Evolutionary conservation across 176 grass and related monocot genomes (phyloP).

Genomic region (Paspalum vaginatum): DNA sequence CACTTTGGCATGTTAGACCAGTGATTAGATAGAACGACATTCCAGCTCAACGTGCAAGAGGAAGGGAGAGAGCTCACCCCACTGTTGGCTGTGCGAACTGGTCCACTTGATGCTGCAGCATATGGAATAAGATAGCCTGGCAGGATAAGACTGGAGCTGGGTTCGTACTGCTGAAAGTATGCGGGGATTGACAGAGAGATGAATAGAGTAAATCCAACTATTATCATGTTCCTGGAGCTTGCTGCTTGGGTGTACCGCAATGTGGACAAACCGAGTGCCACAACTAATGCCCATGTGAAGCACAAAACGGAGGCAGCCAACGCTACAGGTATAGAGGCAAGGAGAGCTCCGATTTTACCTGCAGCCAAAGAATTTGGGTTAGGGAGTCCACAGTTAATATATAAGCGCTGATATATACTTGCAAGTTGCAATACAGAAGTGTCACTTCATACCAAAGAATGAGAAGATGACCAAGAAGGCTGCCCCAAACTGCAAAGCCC

Average conservation of each 20-base stretch:
- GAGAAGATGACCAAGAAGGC: conserved; percentile 72
- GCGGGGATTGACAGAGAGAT: conserved; percentile 87
- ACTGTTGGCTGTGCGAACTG: conserved; percentile 61
- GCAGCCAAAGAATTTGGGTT: conserved; percentile 20
- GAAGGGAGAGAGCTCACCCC: conserved; percentile 48
- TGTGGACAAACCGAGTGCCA: conserved; percentile 81
- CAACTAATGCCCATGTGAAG: conserved; percentile 92
- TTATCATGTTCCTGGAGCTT: conserved; percentile 99
- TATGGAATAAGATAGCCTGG: conserved; percentile 94
- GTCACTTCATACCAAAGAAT: conserved; percentile 67
- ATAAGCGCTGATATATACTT: not conserved
- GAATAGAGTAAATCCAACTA: conserved; percentile 97
- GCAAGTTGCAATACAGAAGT: not conserved
- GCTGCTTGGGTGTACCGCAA: conserved; percentile 89
- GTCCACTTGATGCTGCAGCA: conserved; percentile 79
- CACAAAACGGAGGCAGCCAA: conserved; percentile 88
- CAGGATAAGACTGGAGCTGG: conserved; percentile 76
- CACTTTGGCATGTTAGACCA: not conserved
- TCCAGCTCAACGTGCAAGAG: not conserved
- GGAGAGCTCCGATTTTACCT: conserved; percentile 97
- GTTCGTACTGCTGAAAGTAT: conserved; percentile 90
- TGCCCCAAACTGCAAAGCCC: conserved; percentile 85
- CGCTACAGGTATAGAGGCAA: conserved; percentile 86
- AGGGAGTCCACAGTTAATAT: not conserved
- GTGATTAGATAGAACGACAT: not conserved